These are phyloP conservation scores for Theobroma cacao DNA, from an alignment of 345 rosid species.

Conservation along the genomic window DNA sequence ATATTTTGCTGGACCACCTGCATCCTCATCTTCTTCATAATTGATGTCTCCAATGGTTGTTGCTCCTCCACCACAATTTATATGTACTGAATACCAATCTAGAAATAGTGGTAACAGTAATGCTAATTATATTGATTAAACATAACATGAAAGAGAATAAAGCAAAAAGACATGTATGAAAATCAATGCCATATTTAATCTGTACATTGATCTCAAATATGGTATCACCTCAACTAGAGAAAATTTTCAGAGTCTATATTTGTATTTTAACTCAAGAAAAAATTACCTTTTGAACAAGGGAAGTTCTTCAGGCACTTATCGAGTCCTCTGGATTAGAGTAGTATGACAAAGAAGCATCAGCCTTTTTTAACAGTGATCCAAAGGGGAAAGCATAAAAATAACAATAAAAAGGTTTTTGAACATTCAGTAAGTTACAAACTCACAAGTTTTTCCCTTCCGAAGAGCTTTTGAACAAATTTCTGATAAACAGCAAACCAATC, in stretches of 20 bases:
- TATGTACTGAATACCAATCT: conserved; percentile 30
- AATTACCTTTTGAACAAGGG: conserved; percentile 15
- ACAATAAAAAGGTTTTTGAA: neutral
- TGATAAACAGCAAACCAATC: conserved; percentile 5
- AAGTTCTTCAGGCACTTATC: neutral
- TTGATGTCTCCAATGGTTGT: conserved; percentile 15
- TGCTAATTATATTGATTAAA: neutral
- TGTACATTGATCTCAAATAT: neutral
- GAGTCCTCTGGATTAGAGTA: neutral
- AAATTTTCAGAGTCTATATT: neutral
- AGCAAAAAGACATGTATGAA: neutral
- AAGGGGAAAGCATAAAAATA: neutral
- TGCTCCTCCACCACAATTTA: conserved; percentile 54
- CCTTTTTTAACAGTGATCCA: neutral
- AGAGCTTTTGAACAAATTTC: conserved; percentile 31
- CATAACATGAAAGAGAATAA: neutral
- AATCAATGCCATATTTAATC: neutral
- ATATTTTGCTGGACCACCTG: conserved; percentile 36
- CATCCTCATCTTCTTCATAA: conserved; percentile 34
- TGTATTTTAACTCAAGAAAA: neutral
- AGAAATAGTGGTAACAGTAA: neutral
- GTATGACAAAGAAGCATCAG: neutral
- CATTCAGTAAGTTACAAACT: neutral
- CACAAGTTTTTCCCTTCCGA: conserved; percentile 5
- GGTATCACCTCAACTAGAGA: neutral